phyloP scores from a whole-genome alignment of 2,329 filamentous ascomycete genomes.

The Coniochaeta prunicola region DNA sequence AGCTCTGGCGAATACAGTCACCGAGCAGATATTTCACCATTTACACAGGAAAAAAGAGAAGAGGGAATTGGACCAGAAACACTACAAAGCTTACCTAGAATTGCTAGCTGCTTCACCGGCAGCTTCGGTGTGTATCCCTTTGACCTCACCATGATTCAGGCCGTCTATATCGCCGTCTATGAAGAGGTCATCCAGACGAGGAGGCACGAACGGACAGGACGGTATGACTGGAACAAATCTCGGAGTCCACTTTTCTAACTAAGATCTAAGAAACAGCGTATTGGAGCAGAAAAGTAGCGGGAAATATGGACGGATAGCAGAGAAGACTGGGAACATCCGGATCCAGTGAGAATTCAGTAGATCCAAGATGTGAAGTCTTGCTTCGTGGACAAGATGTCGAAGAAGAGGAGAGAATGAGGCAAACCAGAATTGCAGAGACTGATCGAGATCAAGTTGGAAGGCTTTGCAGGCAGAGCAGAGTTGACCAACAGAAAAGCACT shows the following conservation, averaged over 20 bases:
- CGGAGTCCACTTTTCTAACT: neutral
- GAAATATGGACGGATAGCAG: neutral
- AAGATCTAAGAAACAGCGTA: too few relatives aligned
- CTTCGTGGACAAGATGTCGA: neutral
- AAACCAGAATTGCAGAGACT: neutral
- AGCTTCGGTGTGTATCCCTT: constrained; percentile 47
- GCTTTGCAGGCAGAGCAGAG: neutral
- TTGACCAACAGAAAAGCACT: neutral
- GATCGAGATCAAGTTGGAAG: neutral
- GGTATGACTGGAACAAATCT: neutral
- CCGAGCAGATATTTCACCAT: constrained; percentile 3
- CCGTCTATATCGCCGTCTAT: neutral
- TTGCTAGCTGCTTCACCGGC: constrained; percentile 68
- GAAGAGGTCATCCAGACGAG: neutral
- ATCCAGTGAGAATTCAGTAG: neutral
- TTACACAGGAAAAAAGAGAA: constrained; percentile 6
- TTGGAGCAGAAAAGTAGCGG: neutral
- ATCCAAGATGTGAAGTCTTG: neutral
- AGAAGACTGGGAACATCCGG: neutral
- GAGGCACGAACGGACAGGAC: neutral
- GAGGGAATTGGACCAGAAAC: neutral
- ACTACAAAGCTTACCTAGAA: constrained; percentile 55
- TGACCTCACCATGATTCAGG: constrained; percentile 7
- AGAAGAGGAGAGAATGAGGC: neutral
- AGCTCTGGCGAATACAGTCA: neutral